These are phyloP conservation scores for Nepenthes mirabilis DNA, from an alignment of 148 eudicot species.

Conservation along the genomic window DNA sequence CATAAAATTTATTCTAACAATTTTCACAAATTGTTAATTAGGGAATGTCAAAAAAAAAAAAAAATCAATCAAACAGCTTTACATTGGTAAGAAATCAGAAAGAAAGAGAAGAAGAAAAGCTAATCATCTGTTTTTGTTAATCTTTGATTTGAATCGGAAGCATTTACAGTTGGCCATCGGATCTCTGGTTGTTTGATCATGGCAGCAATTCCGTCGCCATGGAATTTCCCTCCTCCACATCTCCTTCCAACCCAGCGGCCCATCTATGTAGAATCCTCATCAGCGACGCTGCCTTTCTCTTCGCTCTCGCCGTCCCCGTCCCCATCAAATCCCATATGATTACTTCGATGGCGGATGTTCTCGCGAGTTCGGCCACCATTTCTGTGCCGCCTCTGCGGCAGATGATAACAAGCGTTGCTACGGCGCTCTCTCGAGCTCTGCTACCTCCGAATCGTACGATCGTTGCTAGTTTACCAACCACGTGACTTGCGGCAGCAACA, in stretches of 20 bases:
- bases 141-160: too few relatives aligned
- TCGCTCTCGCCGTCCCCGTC: slow-evolving; percentile 52
- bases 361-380: slow-evolving; percentile 63
- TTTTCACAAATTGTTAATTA: too few relatives aligned
- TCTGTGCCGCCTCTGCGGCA: slow-evolving; percentile 83
- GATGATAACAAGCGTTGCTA: slow-evolving; percentile 61
- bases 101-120: too few relatives aligned
- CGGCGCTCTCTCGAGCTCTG: slow-evolving; percentile 56
- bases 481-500: slow-evolving; percentile 30
- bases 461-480: slow-evolving; percentile 32
- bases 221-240: slow-evolving; percentile 21
- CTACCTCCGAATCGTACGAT: slow-evolving; percentile 54
- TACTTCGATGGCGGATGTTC: slow-evolving; percentile 44
- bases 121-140: too few relatives aligned
- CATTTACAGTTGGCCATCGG: not conserved
- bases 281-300: slow-evolving; percentile 70
- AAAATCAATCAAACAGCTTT: too few relatives aligned
- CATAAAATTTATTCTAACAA: too few relatives aligned
- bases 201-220: slow-evolving; percentile 19
- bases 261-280: slow-evolving; percentile 77
- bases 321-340: slow-evolving; percentile 83
- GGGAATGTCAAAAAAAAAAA: too few relatives aligned
- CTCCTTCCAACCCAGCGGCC: slow-evolving; percentile 66
- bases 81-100: too few relatives aligned
- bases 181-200: not conserved